These are phyloP conservation scores for Lentinula edodes DNA, from an alignment of 768 basidiomycete species.

Conservation along the genomic window DNA sequence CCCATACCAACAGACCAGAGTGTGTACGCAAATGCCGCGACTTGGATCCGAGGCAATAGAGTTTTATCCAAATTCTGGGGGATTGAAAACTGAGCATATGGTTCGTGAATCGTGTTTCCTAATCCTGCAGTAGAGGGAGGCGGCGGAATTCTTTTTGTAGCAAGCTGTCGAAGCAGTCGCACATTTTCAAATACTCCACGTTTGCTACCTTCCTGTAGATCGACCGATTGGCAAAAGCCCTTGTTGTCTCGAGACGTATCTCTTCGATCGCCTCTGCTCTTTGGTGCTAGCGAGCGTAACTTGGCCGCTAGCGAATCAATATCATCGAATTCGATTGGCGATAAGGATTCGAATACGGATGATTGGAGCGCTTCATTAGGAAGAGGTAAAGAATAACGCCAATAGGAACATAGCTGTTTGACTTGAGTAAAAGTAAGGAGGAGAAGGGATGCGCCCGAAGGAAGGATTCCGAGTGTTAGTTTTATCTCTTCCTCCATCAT, in stretches of 20 bases:
- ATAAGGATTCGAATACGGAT: background rate
- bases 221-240: background rate
- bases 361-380: background rate
- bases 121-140: background rate
- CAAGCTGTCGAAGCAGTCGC: background rate
- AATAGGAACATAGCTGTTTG: background rate
- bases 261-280: background rate
- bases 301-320: background rate
- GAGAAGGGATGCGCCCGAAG: constrained; percentile 1
- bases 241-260: constrained; percentile 2
- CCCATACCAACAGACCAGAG: background rate
- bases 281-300: background rate
- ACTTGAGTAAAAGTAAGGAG: background rate
- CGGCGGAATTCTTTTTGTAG: background rate
- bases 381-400: background rate
- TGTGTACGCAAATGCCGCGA: background rate
- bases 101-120: background rate
- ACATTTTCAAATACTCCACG: background rate
- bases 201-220: background rate
- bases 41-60: background rate
- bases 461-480: background rate
- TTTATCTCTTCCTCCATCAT: background rate
- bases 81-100: background rate
- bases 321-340: constrained; percentile 3
- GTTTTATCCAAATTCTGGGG: background rate